These are phyloP conservation scores for Neonectria coccinea DNA, from an alignment of 2,329 filamentous ascomycete species.

Conservation along the genomic window DNA sequence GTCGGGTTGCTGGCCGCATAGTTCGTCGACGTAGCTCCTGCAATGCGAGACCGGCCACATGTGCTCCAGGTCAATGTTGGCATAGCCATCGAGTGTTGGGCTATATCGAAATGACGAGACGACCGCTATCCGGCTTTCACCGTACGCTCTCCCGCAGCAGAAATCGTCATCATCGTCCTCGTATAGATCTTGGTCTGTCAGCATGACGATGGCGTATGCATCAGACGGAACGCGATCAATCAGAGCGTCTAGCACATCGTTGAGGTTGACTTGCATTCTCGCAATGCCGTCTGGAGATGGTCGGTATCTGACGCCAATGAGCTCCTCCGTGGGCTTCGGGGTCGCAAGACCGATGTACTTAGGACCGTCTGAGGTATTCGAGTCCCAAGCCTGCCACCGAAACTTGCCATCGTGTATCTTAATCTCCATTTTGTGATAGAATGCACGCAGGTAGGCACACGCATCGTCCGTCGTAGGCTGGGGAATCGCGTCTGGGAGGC, in stretches of 20 bases:
- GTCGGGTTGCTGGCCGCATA: constrained; percentile 44
- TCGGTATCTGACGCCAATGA: constrained; percentile 64
- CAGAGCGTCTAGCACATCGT: constrained; percentile 70
- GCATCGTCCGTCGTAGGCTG: constrained; percentile 48
- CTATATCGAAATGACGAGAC: constrained; percentile 73
- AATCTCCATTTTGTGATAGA: constrained; percentile 67
- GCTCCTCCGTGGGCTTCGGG: constrained; percentile 41
- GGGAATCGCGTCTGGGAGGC: constrained; percentile 23
- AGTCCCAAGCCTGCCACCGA: constrained; percentile 62
- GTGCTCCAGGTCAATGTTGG: constrained; percentile 59
- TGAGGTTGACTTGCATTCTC: constrained; percentile 66
- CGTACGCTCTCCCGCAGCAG: constrained; percentile 74
- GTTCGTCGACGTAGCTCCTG: constrained; percentile 57
- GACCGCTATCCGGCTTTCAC: constrained; percentile 70
- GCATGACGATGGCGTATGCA: constrained; percentile 68
- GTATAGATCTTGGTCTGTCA: constrained; percentile 73
- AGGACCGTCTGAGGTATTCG: constrained; percentile 32
- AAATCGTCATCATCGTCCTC: constrained; percentile 75
- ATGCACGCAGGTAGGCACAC: constrained; percentile 54
- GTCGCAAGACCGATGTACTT: constrained; percentile 60
- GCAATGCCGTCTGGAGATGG: constrained; percentile 60
- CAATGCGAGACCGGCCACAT: constrained; percentile 76
- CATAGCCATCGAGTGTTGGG: constrained; percentile 59
- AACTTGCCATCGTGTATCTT: constrained; percentile 55
- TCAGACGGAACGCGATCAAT: constrained; percentile 65